Evolutionary conservation across 345 rosid genomes (phyloP), one percentile per base, ranked within the genome.

Genomic region (Raphanus sativus): DNA sequence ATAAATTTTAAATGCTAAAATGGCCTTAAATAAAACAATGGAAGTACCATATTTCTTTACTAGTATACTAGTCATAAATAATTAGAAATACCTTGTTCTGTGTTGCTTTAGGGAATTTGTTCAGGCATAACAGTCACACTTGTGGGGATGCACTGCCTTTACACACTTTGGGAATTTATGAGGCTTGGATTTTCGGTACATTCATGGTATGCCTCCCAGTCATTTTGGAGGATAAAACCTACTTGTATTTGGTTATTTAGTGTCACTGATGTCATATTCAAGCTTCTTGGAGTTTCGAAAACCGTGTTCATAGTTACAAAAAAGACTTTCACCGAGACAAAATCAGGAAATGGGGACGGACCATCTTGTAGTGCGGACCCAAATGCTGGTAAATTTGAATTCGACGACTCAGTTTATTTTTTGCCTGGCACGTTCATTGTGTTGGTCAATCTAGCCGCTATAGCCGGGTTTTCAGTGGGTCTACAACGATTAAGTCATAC

Each of bases 361-460:
- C 11, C 40, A 34, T 62, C 80, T 21, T 12, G 77, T 13, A 12
- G 30, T 24, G 48, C 30, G 0, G 42, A 68, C 3, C 1, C 33
- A 3, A 60, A 65, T 4, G 6, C 26, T 0, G 75, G 75, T 7
- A 79, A 79, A 65, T 89, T 87, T 68, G 80, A 82, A 26, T 87
- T 91, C 15, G 87, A 85, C 3, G 79, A 52, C 28, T 89, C 91
- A 1, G 67, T 73, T 0, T 3, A 81, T 29, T 89, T 89, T 28
- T 15, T 87, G 6, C 97, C 93, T 0, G 90, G 93, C 17, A 85
- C 88, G 0, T 66, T 87, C 8, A 73, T 91, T 13, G 6, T 86
- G 78, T 60, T 93, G 9, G 70, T 91, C 40, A 83, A 86, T n/a
- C 21, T 87, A 48, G 36, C 62, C 0, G 86, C 90, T 0, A 6